These are phyloP conservation scores for Candida pseudoviswanathii DNA, from an alignment of 1,139 yeast species.

Conservation along the genomic window DNA sequence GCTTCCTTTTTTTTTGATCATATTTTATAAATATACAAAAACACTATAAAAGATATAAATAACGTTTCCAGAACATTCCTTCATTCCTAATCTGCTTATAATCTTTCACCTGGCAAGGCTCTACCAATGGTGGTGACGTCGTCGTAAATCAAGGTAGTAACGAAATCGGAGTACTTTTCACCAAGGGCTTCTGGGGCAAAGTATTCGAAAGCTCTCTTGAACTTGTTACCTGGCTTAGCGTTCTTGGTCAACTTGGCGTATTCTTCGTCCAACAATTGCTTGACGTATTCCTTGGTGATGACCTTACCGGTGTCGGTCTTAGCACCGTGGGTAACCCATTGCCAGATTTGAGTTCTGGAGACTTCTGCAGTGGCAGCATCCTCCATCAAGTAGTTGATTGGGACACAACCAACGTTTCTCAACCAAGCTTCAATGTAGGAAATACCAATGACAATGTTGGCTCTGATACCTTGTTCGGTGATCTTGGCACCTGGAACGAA, in stretches of 20 bases:
- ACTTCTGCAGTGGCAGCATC: slow-evolving; percentile 90
- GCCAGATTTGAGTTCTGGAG: slow-evolving; percentile 79
- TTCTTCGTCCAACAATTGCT: slow-evolving; percentile 61
- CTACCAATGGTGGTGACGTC: slow-evolving; percentile 62
- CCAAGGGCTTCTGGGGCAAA: slow-evolving; percentile 69
- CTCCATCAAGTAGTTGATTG: slow-evolving; percentile 82
- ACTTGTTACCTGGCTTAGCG: slow-evolving; percentile 55
- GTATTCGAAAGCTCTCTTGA: slow-evolving; percentile 65
- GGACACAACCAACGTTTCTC: slow-evolving; percentile 78
- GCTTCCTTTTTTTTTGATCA: not conserved
- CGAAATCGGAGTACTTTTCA: slow-evolving; percentile 70
- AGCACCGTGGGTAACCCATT: slow-evolving; percentile 80
- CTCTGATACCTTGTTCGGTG: slow-evolving; percentile 74
- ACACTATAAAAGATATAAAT: slow-evolving; percentile 5
- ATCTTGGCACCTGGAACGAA: slow-evolving; percentile 63
- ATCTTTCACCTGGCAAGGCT: slow-evolving; percentile 46
- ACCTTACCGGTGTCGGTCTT: slow-evolving; percentile 59
- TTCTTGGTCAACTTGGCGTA: slow-evolving; percentile 53
- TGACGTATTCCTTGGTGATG: slow-evolving; percentile 60
- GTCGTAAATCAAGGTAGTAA: slow-evolving; percentile 71
- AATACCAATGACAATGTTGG: slow-evolving; percentile 71
- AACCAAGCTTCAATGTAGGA: slow-evolving; percentile 85
- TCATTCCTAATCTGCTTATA: slow-evolving; percentile 29
- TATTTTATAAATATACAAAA: not conserved
- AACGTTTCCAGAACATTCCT: slow-evolving; percentile 8